Conservation (phyloP, 768 basidiomycete genomes). For the Mycena albidolilacea region DNA sequence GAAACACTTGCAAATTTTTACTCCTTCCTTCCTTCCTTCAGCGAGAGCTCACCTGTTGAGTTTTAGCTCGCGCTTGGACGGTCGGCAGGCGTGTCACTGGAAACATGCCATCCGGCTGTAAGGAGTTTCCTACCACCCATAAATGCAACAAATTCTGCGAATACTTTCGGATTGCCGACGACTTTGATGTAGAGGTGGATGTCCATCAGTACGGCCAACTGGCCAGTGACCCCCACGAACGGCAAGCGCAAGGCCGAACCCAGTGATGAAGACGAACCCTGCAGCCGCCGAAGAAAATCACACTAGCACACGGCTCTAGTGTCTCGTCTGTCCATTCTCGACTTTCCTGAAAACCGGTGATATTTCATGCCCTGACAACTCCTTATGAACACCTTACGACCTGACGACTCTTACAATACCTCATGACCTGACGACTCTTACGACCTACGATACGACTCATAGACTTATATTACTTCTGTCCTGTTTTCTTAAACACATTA, state of each 20-base stretch:
- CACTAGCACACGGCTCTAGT: not conserved
- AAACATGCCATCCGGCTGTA: conserved; percentile 1
- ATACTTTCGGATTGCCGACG: not conserved
- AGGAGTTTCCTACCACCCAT: not conserved
- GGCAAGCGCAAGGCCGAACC: not conserved
- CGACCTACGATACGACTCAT: no score
- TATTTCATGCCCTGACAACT: not conserved
- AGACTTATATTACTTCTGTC: no score
- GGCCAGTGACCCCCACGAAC: not conserved
- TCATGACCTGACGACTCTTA: no score
- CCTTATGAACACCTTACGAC: not conserved
- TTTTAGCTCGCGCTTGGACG: no score
- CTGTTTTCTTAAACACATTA: no score
- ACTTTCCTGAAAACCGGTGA: not conserved
- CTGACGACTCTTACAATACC: no score
- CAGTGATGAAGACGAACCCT: not conserved
- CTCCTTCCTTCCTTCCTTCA: no score
- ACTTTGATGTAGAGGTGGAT: not conserved
- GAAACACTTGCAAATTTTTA: no score
- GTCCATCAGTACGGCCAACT: not conserved
- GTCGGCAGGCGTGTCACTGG: no score
- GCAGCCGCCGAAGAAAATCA: not conserved
- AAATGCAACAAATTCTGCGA: conserved; percentile 8
- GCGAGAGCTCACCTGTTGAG: no score
- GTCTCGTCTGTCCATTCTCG: not conserved